Percentiles rank a stretch among this genome's conserved stretches.
Conservation (phyloP, 345 rosid genomes). For the Balakata baccata region DNA sequence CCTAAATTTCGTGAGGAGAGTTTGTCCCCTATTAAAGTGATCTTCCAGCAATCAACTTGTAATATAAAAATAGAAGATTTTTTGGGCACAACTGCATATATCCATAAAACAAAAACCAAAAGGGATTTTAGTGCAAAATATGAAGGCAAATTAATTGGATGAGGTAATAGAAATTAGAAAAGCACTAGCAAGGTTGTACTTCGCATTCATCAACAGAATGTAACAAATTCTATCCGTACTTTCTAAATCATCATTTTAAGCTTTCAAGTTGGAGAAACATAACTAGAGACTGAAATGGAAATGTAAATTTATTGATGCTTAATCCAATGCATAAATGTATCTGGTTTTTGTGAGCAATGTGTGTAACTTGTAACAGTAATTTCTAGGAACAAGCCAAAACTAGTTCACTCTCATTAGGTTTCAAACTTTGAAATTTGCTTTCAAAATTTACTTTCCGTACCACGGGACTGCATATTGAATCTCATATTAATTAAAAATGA, state of each 20-base stretch:
- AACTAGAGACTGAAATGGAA: not conserved
- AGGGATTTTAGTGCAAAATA: too few relatives aligned
- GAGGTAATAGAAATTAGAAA: too few relatives aligned
- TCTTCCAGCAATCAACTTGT: conserved; percentile 77
- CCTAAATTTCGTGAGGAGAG: conserved; percentile 55
- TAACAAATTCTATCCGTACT: not conserved
- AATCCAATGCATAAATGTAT: not conserved
- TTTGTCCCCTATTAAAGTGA: conserved; percentile 75
- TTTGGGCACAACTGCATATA: conserved; percentile 72
- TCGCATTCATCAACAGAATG: not conserved
- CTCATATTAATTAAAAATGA: not conserved
- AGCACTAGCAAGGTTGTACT: not conserved
- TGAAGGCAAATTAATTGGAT: not conserved
- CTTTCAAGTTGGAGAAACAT: too few relatives aligned
- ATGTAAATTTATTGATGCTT: not conserved
- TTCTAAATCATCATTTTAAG: too few relatives aligned
- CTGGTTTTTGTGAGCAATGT: not conserved
- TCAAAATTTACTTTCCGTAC: too few relatives aligned
- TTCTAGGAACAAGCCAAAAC: not conserved
- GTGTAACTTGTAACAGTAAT: not conserved
- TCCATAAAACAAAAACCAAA: not conserved
- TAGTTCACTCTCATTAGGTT: too few relatives aligned
- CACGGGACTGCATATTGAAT: too few relatives aligned
- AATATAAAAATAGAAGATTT: conserved; percentile 60
- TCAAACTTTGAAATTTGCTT: too few relatives aligned